A percentile compares a stretch with the other conserved stretches of the same genome.
Evolutionary conservation across 495 filamentous ascomycete species (phyloP).

Genomic region (Penicillium soppii): DNA sequence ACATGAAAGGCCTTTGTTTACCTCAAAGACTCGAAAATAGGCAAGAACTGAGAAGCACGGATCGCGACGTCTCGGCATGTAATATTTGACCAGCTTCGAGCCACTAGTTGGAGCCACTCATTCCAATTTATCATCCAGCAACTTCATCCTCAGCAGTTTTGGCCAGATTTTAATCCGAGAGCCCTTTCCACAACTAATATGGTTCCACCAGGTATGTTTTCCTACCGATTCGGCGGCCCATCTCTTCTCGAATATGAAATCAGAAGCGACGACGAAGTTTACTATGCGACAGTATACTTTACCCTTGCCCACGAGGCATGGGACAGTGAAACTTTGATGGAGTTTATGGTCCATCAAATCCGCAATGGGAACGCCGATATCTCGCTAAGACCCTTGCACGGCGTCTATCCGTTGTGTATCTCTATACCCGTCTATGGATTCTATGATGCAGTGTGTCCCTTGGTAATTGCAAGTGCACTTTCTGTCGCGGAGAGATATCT

Average conservation of each 20-base stretch:
- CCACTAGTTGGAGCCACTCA: too few relatives aligned
- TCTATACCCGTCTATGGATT: conserved; percentile 1
- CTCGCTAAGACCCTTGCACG: background rate
- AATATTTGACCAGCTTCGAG: too few relatives aligned
- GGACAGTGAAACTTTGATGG: background rate
- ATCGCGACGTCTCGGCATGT: too few relatives aligned
- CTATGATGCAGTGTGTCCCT: background rate
- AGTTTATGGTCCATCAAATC: background rate
- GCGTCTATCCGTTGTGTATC: background rate
- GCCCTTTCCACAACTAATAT: background rate
- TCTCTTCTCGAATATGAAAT: background rate
- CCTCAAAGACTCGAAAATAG: too few relatives aligned
- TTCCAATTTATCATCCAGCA: too few relatives aligned
- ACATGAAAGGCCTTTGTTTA: too few relatives aligned
- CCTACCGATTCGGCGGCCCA: background rate
- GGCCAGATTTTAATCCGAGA: too few relatives aligned
- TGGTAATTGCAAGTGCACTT: background rate
- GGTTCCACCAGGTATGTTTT: background rate
- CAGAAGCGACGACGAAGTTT: background rate
- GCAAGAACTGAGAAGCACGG: too few relatives aligned
- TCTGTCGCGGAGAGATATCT: background rate
- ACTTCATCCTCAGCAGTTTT: too few relatives aligned
- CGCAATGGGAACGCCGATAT: background rate
- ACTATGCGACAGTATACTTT: background rate
- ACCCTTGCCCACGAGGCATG: background rate